A percentile compares a stretch with the other conserved stretches of the same genome.
Evolutionary conservation across 2,329 filamentous ascomycete species (phyloP).

Genomic region (Scedosporium boydii): DNA sequence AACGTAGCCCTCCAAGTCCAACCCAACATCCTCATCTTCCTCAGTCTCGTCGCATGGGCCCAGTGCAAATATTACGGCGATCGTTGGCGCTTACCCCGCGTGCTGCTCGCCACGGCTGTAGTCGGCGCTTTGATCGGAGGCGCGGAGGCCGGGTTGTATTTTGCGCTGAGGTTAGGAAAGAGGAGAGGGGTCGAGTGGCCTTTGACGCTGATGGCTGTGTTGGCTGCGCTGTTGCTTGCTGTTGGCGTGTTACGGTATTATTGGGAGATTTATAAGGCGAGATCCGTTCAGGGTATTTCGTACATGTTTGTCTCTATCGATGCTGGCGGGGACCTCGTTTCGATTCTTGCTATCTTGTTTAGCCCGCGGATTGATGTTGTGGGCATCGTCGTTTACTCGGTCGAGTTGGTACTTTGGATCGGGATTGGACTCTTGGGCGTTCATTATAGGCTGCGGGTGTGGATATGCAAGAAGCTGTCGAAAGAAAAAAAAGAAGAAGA

Average conservation of each 20-base stretch:
- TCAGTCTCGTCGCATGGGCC: constrained; percentile 20
- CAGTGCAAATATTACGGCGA: constrained; percentile 21
- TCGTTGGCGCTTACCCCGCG: constrained; percentile 5
- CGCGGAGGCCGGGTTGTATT: constrained; percentile 1
- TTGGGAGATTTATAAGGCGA: constrained; percentile 5
- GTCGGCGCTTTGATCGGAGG: background rate
- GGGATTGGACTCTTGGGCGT: constrained; percentile 1
- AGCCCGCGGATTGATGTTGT: background rate
- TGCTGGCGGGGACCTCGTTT: constrained; percentile 3
- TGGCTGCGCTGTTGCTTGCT: constrained; percentile 1
- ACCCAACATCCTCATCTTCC: constrained; percentile 20
- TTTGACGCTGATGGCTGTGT: background rate
- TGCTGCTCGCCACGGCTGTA: background rate
- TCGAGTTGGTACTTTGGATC: constrained; percentile 5
- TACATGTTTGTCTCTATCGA: constrained; percentile 2
- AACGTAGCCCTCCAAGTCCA: constrained; percentile 22
- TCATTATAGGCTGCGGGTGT: background rate
- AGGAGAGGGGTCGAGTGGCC: background rate
- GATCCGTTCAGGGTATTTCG: constrained; percentile 4
- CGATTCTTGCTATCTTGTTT: background rate
- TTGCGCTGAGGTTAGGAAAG: background rate
- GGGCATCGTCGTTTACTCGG: background rate
- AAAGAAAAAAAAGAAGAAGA: background rate
- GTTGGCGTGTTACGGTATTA: constrained; percentile 1
- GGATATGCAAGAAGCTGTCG: background rate